Conservation (phyloP, 306 rosid species). For the Lathyrus oleraceus region DNA sequence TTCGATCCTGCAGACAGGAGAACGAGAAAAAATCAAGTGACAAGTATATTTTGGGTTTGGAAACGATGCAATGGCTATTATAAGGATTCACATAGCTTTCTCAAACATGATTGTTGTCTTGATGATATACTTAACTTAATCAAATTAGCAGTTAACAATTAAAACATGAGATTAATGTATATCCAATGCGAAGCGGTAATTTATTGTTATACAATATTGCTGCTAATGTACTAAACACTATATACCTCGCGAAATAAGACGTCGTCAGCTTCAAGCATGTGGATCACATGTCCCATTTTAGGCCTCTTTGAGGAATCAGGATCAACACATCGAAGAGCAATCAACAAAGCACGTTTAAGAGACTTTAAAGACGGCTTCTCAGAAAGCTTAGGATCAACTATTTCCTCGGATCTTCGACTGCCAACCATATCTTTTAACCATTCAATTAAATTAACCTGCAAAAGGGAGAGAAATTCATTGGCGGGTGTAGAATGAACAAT, state of each 20-base stretch:
- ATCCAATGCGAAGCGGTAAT: too few relatives aligned
- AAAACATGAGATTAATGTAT: too few relatives aligned
- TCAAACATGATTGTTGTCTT: too few relatives aligned
- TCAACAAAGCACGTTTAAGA: constrained; percentile 79
- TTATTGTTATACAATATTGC: not conserved
- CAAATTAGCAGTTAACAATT: too few relatives aligned
- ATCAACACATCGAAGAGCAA: constrained; percentile 95
- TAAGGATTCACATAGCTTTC: not conserved
- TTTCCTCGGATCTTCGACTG: constrained; percentile 77
- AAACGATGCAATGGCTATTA: not conserved
- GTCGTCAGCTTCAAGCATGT: constrained; percentile 98
- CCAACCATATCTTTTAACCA: constrained; percentile 95
- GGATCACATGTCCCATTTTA: constrained; percentile 94
- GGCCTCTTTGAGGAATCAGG: constrained; percentile 95
- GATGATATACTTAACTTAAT: too few relatives aligned
- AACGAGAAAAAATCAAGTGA: not conserved
- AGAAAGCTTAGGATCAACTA: constrained; percentile 82
- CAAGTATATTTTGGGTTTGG: not conserved
- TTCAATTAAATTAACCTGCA: constrained; percentile 84
- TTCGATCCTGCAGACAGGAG: constrained; percentile 60
- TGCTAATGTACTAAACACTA: not conserved
- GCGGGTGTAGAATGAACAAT: not conserved
- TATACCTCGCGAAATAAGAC: constrained; percentile 65
- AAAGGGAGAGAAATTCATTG: not conserved
- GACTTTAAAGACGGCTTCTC: constrained; percentile 89